phyloP scores from a whole-genome alignment of 1,139 yeast genomes.

The Blastobotrys proliferans region DNA sequence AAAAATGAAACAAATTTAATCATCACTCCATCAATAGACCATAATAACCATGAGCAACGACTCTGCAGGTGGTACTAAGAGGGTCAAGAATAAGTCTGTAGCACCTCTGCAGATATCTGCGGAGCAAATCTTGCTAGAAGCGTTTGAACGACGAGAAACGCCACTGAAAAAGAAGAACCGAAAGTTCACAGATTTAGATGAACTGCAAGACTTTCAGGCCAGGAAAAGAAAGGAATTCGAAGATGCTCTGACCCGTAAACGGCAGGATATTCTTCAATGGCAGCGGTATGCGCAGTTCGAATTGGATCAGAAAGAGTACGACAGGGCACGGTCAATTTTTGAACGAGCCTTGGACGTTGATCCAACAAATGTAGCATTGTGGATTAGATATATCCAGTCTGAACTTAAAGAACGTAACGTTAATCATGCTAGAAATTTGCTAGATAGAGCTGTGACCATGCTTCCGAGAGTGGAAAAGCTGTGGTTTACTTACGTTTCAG shows the following conservation, averaged over 20 bases:
- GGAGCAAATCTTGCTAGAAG: constrained; percentile 53
- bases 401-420: constrained; percentile 71
- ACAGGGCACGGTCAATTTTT: constrained; percentile 76
- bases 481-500: constrained; percentile 72
- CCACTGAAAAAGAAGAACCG: constrained; percentile 37
- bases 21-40: too few species aligned
- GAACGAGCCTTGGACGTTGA: constrained; percentile 85
- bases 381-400: constrained; percentile 79
- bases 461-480: constrained; percentile 79
- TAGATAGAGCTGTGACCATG: constrained; percentile 71
- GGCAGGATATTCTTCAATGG: constrained; percentile 86
- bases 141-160: constrained; percentile 46
- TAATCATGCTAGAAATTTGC: constrained; percentile 82
- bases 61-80: too few species aligned
- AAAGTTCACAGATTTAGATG: constrained; percentile 72
- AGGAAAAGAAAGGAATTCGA: constrained; percentile 80
- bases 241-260: constrained; percentile 75
- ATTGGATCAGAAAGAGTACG: constrained; percentile 68
- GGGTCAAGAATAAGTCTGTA: constrained; percentile 42
- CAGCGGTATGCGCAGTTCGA: constrained; percentile 89
- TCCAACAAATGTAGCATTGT: constrained; percentile 68
- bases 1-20: too few species aligned
- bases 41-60: too few species aligned
- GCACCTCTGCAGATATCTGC: constrained; percentile 53
- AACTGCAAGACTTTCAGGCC: constrained; percentile 68